Percentiles rank a stretch among this genome's conserved stretches.
phyloP scores from a whole-genome alignment of 139 green algal species.

The Picochlorum costavermella region DNA sequence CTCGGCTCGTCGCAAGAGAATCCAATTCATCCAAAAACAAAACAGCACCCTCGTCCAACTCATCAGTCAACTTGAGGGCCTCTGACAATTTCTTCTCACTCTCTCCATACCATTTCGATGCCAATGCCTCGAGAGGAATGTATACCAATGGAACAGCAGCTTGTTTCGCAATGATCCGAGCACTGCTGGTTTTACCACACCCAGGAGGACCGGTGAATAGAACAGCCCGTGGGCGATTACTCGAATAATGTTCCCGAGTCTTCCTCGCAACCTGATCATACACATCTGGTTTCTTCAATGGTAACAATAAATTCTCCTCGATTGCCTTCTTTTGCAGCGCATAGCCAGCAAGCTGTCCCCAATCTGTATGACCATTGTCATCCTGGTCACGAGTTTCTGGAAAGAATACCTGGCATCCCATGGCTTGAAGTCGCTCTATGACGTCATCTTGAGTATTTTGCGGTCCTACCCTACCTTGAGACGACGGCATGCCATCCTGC shows the following conservation, averaged over 20 bases:
- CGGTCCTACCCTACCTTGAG: no score
- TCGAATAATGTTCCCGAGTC: constrained; percentile 42
- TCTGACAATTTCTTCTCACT: constrained; percentile 54
- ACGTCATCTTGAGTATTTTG: background rate
- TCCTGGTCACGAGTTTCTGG: background rate
- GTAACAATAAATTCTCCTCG: constrained; percentile 78
- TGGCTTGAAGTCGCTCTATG: background rate
- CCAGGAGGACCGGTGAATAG: constrained; percentile 83
- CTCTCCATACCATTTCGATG: constrained; percentile 81
- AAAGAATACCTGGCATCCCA: background rate
- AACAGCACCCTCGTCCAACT: constrained; percentile 44
- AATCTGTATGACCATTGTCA: background rate
- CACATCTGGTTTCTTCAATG: constrained; percentile 73
- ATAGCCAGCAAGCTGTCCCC: constrained; percentile 54
- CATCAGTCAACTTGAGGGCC: constrained; percentile 30
- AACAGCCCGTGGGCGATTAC: constrained; percentile 67
- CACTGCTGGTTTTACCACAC: constrained; percentile 81
- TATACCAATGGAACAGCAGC: constrained; percentile 81
- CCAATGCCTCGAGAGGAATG: constrained; percentile 76
- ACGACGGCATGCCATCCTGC: no score
- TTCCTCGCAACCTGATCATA: constrained; percentile 50
- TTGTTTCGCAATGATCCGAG: constrained; percentile 57
- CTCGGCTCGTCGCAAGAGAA: constrained; percentile 33
- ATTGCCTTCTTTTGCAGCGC: constrained; percentile 81
- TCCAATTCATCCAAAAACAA: constrained; percentile 85